phyloP scores from a whole-genome alignment of 2,329 filamentous ascomycete species.

The Stemphylium lycopersici region DNA sequence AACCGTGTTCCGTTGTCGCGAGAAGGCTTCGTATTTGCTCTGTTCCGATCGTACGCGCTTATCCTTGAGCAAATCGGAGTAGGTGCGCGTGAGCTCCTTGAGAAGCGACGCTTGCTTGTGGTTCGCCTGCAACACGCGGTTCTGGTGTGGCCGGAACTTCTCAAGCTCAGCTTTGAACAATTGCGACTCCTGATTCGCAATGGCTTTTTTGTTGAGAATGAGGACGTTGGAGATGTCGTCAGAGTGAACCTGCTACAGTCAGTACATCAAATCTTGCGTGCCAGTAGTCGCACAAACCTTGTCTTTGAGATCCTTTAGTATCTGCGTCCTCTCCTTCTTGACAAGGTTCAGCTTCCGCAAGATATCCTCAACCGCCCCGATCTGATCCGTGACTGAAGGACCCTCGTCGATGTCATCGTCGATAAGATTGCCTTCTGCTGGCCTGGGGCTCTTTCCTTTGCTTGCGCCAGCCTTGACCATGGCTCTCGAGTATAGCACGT shows the following conservation, averaged over 20 bases:
- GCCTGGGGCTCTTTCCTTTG: conserved; percentile 66
- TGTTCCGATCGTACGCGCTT: conserved; percentile 93
- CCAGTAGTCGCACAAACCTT: conserved; percentile 66
- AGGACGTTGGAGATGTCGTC: conserved; percentile 98
- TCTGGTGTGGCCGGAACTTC: conserved; percentile 94
- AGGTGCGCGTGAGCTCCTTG: conserved; percentile 89
- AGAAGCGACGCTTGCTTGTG: conserved; percentile 94
- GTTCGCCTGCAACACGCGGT: conserved; percentile 85
- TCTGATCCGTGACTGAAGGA: conserved; percentile 85
- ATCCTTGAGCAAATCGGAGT: conserved; percentile 88
- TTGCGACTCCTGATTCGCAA: conserved; percentile 87
- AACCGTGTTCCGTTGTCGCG: conserved; percentile 79
- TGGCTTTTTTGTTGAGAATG: conserved; percentile 96
- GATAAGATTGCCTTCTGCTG: conserved; percentile 77
- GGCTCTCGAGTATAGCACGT: conserved; percentile 85
- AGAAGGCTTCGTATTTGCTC: conserved; percentile 90
- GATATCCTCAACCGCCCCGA: conserved; percentile 84
- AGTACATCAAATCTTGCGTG: neutral
- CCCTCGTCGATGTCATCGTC: conserved; percentile 88
- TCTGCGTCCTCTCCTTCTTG: conserved; percentile 88
- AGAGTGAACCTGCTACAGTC: conserved; percentile 73
- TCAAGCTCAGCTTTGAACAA: conserved; percentile 96
- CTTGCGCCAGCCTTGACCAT: conserved; percentile 76
- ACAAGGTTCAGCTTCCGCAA: conserved; percentile 89
- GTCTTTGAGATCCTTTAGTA: conserved; percentile 95